These are phyloP conservation scores for Elsinoe batatas DNA, from an alignment of 2,329 filamentous ascomycete genomes.

Conservation along the genomic window DNA sequence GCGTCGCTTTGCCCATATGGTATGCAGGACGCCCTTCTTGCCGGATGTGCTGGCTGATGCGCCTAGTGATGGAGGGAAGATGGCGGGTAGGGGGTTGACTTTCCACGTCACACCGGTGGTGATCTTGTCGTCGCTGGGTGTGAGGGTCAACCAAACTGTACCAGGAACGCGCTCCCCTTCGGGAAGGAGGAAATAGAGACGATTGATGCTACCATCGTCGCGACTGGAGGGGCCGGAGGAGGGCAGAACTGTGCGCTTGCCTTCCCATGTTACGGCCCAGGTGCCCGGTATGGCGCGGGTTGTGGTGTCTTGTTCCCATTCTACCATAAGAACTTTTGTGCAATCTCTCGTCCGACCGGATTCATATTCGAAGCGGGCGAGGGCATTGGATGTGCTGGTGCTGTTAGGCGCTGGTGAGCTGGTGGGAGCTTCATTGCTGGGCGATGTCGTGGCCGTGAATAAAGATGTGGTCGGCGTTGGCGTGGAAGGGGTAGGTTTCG, in stretches of 20 bases:
- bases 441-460: neutral
- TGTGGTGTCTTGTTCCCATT: slow-evolving; percentile 63
- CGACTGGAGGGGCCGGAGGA: slow-evolving; percentile 33
- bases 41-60: slow-evolving; percentile 56
- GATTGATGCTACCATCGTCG: slow-evolving; percentile 39
- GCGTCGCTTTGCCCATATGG: slow-evolving; percentile 79
- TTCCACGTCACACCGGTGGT: slow-evolving; percentile 40
- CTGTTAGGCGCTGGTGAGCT: slow-evolving; percentile 32
- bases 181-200: slow-evolving; percentile 73
- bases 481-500: slow-evolving; percentile 6
- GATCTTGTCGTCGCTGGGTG: slow-evolving; percentile 29
- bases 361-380: slow-evolving; percentile 82
- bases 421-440: slow-evolving; percentile 16
- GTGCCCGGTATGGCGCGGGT: slow-evolving; percentile 40
- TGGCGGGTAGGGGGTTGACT: slow-evolving; percentile 75
- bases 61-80: slow-evolving; percentile 69
- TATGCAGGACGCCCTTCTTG: slow-evolving; percentile 75
- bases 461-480: neutral
- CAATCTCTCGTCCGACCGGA: slow-evolving; percentile 65
- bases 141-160: slow-evolving; percentile 55
- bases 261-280: slow-evolving; percentile 78
- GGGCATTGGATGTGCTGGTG: slow-evolving; percentile 45
- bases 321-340: slow-evolving; percentile 87
- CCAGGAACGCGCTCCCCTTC: slow-evolving; percentile 62
- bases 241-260: slow-evolving; percentile 59